A percentile compares a stretch with the other conserved stretches of the same genome.
These are phyloP conservation scores for Oropetium thomaeum DNA, from an alignment of 176 grass and related monocot genomes.

Conservation along the genomic window DNA sequence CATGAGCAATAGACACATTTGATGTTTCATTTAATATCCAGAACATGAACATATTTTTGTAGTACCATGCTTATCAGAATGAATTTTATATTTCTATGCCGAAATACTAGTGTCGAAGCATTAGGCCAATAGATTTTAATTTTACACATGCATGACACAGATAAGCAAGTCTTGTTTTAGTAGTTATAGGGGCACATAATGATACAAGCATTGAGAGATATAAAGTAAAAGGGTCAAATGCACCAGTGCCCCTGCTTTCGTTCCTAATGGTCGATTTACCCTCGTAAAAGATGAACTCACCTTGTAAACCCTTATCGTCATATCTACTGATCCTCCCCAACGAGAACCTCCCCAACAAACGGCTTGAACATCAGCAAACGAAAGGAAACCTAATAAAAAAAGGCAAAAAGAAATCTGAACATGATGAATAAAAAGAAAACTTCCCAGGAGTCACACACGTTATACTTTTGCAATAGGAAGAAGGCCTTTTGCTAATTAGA, in stretches of 20 bases:
- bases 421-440: constrained; percentile 7
- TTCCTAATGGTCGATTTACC: too few relatives aligned
- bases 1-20: constrained; percentile 11
- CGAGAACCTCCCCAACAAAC: constrained; percentile 73
- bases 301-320: constrained; percentile 72
- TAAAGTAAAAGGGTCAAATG: constrained; percentile 13
- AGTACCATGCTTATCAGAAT: background rate
- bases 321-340: constrained; percentile 78
- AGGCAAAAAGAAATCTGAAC: background rate
- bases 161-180: background rate
- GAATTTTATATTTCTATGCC: background rate
- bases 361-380: constrained; percentile 85
- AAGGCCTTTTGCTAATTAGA: background rate
- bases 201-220: constrained; percentile 12
- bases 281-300: constrained; percentile 47
- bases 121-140: background rate
- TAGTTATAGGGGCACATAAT: background rate
- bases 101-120: constrained; percentile 14
- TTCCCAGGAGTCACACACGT: background rate
- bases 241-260: too few relatives aligned
- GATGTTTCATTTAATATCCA: background rate
- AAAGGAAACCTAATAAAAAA: constrained; percentile 60
- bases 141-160: background rate
- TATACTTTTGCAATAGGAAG: background rate
- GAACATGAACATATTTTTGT: background rate